These are phyloP conservation scores for Nakazawaea molendinolei DNA, from an alignment of 805 yeast species.

Conservation along the genomic window DNA sequence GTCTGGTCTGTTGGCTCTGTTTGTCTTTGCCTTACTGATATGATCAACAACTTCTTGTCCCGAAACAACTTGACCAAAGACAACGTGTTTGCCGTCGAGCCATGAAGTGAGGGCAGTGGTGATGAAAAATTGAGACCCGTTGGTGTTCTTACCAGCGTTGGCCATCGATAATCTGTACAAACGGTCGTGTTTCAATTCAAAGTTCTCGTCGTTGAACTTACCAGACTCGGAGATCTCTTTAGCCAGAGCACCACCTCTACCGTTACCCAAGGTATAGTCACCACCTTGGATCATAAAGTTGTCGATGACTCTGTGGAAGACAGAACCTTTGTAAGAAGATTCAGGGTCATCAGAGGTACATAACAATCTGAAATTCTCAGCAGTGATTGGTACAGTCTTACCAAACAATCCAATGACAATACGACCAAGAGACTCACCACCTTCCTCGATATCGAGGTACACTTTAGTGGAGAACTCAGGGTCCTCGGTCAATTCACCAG, in stretches of 20 bases:
- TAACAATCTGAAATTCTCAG: constrained; percentile 78
- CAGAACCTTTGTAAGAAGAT: constrained; percentile 53
- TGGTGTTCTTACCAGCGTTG: constrained; percentile 71
- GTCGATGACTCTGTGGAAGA: constrained; percentile 69
- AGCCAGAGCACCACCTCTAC: constrained; percentile 56
- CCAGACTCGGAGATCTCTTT: constrained; percentile 51
- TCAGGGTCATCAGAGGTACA: constrained; percentile 68
- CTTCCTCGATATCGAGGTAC: constrained; percentile 80
- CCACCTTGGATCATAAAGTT: constrained; percentile 79
- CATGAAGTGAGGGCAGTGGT: constrained; percentile 87
- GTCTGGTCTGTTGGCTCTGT: constrained; percentile 65
- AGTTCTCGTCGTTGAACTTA: constrained; percentile 65
- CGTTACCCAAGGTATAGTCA: constrained; percentile 64
- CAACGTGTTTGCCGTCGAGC: constrained; percentile 94
- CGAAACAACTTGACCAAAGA: constrained; percentile 87
- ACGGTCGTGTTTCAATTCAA: constrained; percentile 57
- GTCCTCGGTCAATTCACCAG: constrained; percentile 24
- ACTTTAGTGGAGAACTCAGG: constrained; percentile 72
- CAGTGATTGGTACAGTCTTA: constrained; percentile 80
- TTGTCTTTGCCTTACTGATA: constrained; percentile 70
- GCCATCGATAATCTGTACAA: constrained; percentile 75
- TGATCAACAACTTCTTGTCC: constrained; percentile 78
- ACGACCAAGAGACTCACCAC: constrained; percentile 71
- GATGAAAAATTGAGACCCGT: constrained; percentile 93
- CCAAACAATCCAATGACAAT: constrained; percentile 86